Conservation (phyloP, 495 filamentous ascomycete genomes). For the Penicillium chermesinum region DNA sequence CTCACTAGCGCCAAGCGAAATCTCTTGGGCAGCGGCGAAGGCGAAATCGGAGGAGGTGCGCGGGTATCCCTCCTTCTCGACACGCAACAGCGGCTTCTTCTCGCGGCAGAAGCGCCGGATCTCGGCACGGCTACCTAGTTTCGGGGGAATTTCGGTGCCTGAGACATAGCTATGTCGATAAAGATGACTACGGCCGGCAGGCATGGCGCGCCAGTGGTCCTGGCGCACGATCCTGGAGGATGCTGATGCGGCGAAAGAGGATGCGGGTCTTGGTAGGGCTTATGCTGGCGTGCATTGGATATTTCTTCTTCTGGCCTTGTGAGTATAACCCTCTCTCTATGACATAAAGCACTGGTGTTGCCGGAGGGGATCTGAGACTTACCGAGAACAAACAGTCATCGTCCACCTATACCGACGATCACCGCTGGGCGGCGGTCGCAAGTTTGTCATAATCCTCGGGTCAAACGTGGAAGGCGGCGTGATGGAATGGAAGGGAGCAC, state of each 20-base stretch:
- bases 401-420: slow-evolving; percentile 50
- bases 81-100: slow-evolving; percentile 76
- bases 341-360: not conserved
- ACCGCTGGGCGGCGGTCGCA: slow-evolving; percentile 73
- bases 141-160: slow-evolving; percentile 35
- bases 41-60: slow-evolving; percentile 71
- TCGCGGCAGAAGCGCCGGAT: slow-evolving; percentile 69
- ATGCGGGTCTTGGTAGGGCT: slow-evolving; percentile 55
- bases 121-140: slow-evolving; percentile 69
- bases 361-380: no score
- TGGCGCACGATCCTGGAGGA: slow-evolving; percentile 30
- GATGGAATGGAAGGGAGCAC: slow-evolving; percentile 97
- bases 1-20: slow-evolving; percentile 23
- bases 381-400: slow-evolving; percentile 31
- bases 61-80: slow-evolving; percentile 76
- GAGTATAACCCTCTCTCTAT: slow-evolving; percentile 20
- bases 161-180: slow-evolving; percentile 57
- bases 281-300: slow-evolving; percentile 54
- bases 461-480: slow-evolving; percentile 95
- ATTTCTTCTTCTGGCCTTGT: slow-evolving; percentile 57
- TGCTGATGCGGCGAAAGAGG: slow-evolving; percentile 48
- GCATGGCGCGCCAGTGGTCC: slow-evolving; percentile 26
- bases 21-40: slow-evolving; percentile 77
- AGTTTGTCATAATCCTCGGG: slow-evolving; percentile 88
- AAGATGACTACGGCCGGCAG: slow-evolving; percentile 64